Base-by-base conservation (phyloP, 2,329 filamentous ascomycete species). In the Sporothrix dimorphospora region DNA sequence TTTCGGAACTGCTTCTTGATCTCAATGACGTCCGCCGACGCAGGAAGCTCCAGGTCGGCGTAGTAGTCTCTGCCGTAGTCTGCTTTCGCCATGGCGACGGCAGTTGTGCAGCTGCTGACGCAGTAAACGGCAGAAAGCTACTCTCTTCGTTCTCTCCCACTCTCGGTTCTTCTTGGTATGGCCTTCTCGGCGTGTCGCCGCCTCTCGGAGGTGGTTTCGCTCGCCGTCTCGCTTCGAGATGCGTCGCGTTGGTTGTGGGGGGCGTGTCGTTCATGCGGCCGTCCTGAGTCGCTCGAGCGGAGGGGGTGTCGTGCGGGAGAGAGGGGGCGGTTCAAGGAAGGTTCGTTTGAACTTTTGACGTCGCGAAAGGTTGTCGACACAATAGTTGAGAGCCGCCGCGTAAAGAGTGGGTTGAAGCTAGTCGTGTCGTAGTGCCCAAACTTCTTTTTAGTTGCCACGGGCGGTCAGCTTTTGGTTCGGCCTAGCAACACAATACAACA, bases 1-100 rank as follows among this genome's bases (percentile, higher is more conserved):
- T 94, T 94, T 76, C 92, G 89, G 81, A 94, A 97, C 78, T 94
- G 91, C 81, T 91, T 96, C 83, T 93, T 95, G 79, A 97, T 90
- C 53, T 96, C 93, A 40, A 90, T 88, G 57, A 89, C 82, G 75
- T 91, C 89, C 70, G 92, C 92, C 77, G 86, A 87, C 12, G 87
- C 83, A 1, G 88, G 81, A 71, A 97, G 82, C 75, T 93, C 92
- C 71, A 97, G 85, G 82, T 97, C 94, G 74, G 90, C 91, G 82
- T 97, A 97, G 81, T 96, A 96, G 82, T 97, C 92, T 77, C 89
- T 88, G 24, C 16, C 71, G 55, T 87, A 85, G 79, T 93, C 91
- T 76, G 85, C 84, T 82, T 91, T 91, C 77, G 88, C 89, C 91
- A 93, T 93, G 76, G 76, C 86, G 83, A 79, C 67, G 67, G 40